Evolutionary conservation across 257 asterid species (phyloP).

Genomic region (Solanum chiquidenum): DNA sequence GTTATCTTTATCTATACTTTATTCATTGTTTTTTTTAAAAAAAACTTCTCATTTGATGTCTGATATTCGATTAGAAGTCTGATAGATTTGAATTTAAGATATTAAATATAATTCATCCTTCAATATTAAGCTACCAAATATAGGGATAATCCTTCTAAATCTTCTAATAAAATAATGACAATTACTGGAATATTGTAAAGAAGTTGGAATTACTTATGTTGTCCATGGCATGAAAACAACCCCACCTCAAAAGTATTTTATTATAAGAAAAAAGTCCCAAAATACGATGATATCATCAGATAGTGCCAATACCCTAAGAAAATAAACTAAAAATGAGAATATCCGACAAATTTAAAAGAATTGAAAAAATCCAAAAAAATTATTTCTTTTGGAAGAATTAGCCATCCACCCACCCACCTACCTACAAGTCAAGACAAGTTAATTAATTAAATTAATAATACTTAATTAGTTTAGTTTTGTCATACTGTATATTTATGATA

Average conservation of each 20-base stretch:
- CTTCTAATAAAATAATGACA: not conserved
- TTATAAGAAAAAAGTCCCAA: not conserved
- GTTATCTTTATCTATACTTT: not conserved
- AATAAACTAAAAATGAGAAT: not conserved
- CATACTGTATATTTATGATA: slow-evolving; percentile 1
- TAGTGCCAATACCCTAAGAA: not conserved
- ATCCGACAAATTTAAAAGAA: not conserved
- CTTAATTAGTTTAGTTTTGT: not conserved
- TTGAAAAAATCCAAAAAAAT: not conserved
- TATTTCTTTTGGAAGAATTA: slow-evolving; percentile 2
- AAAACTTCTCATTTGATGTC: not conserved
- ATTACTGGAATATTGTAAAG: not conserved
- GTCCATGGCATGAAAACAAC: not conserved
- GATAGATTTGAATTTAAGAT: not conserved
- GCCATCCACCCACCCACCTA: slow-evolving; percentile 4
- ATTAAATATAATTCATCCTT: not conserved
- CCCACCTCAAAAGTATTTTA: not conserved
- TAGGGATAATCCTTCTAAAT: not conserved
- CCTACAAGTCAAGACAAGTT: slow-evolving; percentile 1
- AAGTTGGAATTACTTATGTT: not conserved
- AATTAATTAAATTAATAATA: not conserved
- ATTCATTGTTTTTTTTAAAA: not conserved
- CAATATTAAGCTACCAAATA: not conserved
- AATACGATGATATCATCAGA: not conserved
- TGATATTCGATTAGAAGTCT: not conserved